Conservation (phyloP, 352 stramenopile genomes). For the Globisporangium polare region DNA sequence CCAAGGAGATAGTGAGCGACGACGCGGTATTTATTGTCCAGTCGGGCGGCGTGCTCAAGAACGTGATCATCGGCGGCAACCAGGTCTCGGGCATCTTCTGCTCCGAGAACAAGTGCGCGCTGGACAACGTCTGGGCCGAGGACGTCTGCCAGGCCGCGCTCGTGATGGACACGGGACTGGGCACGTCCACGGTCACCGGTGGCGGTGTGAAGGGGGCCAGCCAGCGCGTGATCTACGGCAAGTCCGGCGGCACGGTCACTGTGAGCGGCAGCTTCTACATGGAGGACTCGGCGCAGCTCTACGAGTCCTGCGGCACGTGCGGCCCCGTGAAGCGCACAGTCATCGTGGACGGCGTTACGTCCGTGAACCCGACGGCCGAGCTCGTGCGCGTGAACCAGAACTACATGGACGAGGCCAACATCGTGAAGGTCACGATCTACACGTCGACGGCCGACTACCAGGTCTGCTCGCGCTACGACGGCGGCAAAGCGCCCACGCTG, state of each 20-base stretch:
- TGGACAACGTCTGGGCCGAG: slow-evolving; percentile 60
- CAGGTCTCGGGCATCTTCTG: slow-evolving; percentile 46
- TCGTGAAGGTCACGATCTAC: slow-evolving; percentile 39
- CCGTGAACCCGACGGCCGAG: slow-evolving; percentile 45
- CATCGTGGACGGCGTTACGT: slow-evolving; percentile 42
- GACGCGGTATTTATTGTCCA: slow-evolving; percentile 66
- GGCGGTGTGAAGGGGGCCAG: slow-evolving; percentile 45
- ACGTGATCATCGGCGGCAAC: slow-evolving; percentile 54
- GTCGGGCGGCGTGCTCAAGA: slow-evolving; percentile 50
- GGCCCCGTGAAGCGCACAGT: slow-evolving; percentile 54
- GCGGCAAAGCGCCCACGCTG: slow-evolving; percentile 23
- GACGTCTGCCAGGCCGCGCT: slow-evolving; percentile 49
- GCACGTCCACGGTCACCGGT: slow-evolving; percentile 52
- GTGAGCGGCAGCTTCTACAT: slow-evolving; percentile 53
- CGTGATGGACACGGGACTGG: slow-evolving; percentile 44
- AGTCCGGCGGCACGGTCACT: slow-evolving; percentile 44
- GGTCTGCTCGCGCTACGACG: slow-evolving; percentile 25
- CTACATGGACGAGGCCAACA: slow-evolving; percentile 58
- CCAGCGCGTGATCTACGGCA: slow-evolving; percentile 38
- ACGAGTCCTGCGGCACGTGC: slow-evolving; percentile 61
- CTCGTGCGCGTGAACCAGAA: slow-evolving; percentile 69
- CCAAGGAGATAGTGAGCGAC: slow-evolving; percentile 24
- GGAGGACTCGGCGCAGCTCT: slow-evolving; percentile 39
- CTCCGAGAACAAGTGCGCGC: slow-evolving; percentile 51
- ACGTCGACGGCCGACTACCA: slow-evolving; percentile 21